Evolutionary conservation across 75 land plant genomes (phyloP), one percentile per base, ranked within the genome.

Genomic region (Selaginella tamariscina): DNA sequence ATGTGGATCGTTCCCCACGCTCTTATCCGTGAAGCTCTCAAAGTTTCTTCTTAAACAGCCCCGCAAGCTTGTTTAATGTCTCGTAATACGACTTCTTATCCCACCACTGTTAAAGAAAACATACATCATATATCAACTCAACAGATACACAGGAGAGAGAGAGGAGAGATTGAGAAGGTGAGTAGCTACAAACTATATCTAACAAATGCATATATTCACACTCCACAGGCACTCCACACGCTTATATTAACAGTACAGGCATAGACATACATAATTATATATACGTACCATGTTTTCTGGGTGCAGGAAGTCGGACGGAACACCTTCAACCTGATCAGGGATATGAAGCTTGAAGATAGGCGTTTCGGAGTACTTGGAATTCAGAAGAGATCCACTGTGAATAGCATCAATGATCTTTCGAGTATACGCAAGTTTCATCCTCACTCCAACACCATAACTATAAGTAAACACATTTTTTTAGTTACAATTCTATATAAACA

Each of bases 381-480:
- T 71, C 64, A 92, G 65, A 32, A 92, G 81, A 18, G 72, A 67
- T 11, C 97, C 97, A 0, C 83, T 83, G 65, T 92, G 97, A 8
- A 92, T 92, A 29, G 95, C 97, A 76, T 92, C 85, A 56, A 92
- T 89, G 71, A 92, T 92, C 69, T 80, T 86, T 33, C 97, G 32
- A 1, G 97, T 92, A 75, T 89, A 80, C 1, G 72, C 39, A 70
- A 92, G 70, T 70, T 86, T 92, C 63, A 92, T 92, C 29, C 97
- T 82, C 55, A 31, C 76, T 13, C 97, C 97, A 2, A 75, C 74
- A 0, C 97, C 97, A 76, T 91, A 91, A 30, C 96, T 90, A 78
- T 59, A 68, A n/a, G 24, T 54, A 24, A 0, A 0, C 32, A 32
- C 23, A 49, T 69, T 55, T 24, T 69, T 27, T 15, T 21, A 2